Evolutionary conservation across 2,329 filamentous ascomycete genomes (phyloP), one percentile per base, ranked within the genome.

Genomic region (Ceratocystis smalleyi): DNA sequence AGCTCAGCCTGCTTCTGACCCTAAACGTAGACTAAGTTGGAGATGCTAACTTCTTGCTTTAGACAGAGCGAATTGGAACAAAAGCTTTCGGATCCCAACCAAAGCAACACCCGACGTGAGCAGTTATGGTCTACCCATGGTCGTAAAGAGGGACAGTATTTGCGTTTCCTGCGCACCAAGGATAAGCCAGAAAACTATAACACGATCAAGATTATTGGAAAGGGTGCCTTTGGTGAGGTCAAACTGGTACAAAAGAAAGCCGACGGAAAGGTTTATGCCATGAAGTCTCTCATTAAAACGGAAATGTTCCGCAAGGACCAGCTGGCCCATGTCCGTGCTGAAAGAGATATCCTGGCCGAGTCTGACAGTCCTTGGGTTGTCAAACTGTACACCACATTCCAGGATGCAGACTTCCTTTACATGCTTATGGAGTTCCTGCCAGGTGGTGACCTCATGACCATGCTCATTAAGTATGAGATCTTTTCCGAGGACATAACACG

Each of bases 271-370:
- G 91, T 99, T 68, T 99, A 97, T 71, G 94, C 94, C 67, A 87
- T 99, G 80, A 99, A 99, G 79, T 97, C 92, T 57, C 80, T 99
- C 69, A 90, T 99, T 75, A 99, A 99, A 80, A 91, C 90, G 60
- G 94, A 99, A 76, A 99, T 99, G 94, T 96, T 96, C 79, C 96
- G 96, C 78, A 96, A 96, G 76, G 94, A 99, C 73, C 94, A 99
- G 75, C 79, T 99, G 67, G 94, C 94, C 19, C 94, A 99, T 77
- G 94, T 99, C 67, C 91, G 95, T 68, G 91, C 94, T 63, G 94
- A 99, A 77, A 86, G 94, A 81, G 94, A 99, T 74, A 97, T 99
- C 70, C 79, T 99, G 68, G 94, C 94, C 68, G 95, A 99, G 75
- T 95, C 92, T n/a, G 94, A 99, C 80, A 97, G 94, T 73, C 92